Evolutionary conservation across 2,329 filamentous ascomycete species (phyloP), one percentile per base, ranked within the genome.

Genomic region (Orbilia ellipsospora): DNA sequence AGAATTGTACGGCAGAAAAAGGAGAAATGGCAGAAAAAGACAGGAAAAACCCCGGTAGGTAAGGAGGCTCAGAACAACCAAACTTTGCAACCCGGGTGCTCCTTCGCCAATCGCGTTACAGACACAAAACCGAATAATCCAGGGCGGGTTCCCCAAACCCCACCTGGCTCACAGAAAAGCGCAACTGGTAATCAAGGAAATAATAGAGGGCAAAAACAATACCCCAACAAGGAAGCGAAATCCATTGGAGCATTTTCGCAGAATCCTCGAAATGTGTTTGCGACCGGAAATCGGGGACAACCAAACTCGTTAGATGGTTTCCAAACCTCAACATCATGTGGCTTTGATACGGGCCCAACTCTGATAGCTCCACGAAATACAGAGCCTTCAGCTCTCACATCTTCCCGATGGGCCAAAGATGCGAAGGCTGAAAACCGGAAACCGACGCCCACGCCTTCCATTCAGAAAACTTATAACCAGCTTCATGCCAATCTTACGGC

Each of bases 291-390:
- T 1, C 13, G 36, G 23, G 5, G 6, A 6, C 2, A 55, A 55
- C 1, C 51, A 15, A 10, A 10, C 31, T 55, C 5, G 5, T 13
- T 4, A 18, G 26, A 56, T 18, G 8, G 6, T 7, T 59, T 59
- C 36, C n/a, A 23, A 12, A n/a, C 18, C 12, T 45, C 55, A 13
- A 50, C 59, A 4, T 62, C 59, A 2, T 62, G 59, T 23, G 59
- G 59, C 7, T 62, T 62, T 36, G n/a, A 50, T 16, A 51, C 59
- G 15, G 12, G 7, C 15, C 45, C 59, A 62, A 48, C 16, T 4
- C 31, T 6, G 31, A 36, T 36, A 6, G 18, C 20, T 20, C 20
- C 23, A 10, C 16, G n/a, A 12, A 1, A 2, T 4, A 8, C 5
- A 6, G 18, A n/a, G 16, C 12, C 36, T 15, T 62, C 59, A 28